phyloP scores from a whole-genome alignment of 352 stramenopile species.

The Pythium dissotocum region DNA sequence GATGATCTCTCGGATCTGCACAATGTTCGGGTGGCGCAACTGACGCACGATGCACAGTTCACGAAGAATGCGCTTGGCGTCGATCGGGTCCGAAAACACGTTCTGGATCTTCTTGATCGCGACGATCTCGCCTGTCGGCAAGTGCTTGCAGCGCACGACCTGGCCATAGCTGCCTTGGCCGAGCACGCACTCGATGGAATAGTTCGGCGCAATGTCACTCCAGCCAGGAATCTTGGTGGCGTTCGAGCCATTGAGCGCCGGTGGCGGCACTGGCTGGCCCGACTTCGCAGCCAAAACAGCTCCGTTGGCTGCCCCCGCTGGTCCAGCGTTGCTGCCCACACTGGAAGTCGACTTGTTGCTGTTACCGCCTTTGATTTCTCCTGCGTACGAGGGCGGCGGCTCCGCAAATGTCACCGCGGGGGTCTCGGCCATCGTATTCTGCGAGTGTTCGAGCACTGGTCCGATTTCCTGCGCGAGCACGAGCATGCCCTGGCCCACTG shows the following conservation, averaged over 20 bases:
- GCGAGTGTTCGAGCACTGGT: slow-evolving; percentile 31
- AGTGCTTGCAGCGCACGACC: slow-evolving; percentile 85
- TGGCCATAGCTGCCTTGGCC: slow-evolving; percentile 86
- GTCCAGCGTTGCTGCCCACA: slow-evolving; percentile 21
- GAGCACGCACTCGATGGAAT: slow-evolving; percentile 85
- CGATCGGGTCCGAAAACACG: slow-evolving; percentile 86
- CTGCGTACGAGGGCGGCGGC: slow-evolving; percentile 12
- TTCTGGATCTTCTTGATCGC: slow-evolving; percentile 91
- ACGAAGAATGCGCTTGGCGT: slow-evolving; percentile 84
- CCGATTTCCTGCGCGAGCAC: slow-evolving; percentile 75
- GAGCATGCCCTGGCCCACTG: slow-evolving; percentile 77
- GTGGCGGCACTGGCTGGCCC: not conserved
- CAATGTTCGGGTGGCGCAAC: slow-evolving; percentile 85
- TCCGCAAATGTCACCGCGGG: slow-evolving; percentile 45
- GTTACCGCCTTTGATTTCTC: slow-evolving; percentile 10
- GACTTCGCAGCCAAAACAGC: slow-evolving; percentile 6
- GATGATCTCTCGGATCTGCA: slow-evolving; percentile 88
- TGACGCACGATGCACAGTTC: slow-evolving; percentile 85
- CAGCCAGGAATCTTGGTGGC: slow-evolving; percentile 77
- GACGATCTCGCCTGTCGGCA: slow-evolving; percentile 86
- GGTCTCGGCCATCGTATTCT: slow-evolving; percentile 42
- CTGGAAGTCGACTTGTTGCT: slow-evolving; percentile 13
- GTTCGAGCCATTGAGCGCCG: slow-evolving; percentile 43
- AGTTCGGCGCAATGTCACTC: slow-evolving; percentile 80
- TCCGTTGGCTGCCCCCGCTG: slow-evolving; percentile 8